phyloP scores from a whole-genome alignment of 495 filamentous ascomycete genomes.

The Amphirosellinia nigrospora region DNA sequence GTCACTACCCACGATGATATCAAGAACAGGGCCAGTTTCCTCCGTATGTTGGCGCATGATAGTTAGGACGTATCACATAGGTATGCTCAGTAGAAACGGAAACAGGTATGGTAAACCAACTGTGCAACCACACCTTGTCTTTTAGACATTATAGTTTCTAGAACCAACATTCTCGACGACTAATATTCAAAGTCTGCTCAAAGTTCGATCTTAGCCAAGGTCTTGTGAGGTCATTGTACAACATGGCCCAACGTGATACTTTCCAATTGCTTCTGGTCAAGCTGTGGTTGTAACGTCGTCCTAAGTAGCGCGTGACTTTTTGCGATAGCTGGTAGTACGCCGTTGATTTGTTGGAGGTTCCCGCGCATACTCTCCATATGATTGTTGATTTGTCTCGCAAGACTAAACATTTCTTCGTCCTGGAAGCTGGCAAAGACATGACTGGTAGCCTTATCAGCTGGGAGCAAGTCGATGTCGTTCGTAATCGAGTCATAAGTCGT shows the following conservation, averaged over 20 bases:
- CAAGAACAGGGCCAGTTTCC: too few species aligned
- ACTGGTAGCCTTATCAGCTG: slow-evolving; percentile 24
- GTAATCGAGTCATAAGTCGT: slow-evolving; percentile 18
- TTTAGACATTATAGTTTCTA: neutral
- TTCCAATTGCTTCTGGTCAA: slow-evolving; percentile 53
- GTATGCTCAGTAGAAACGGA: slow-evolving; percentile 4
- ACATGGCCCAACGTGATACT: slow-evolving; percentile 45
- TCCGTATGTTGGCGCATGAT: neutral
- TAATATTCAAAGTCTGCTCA: neutral
- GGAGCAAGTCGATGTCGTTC: slow-evolving; percentile 29
- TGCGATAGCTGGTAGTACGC: slow-evolving; percentile 48
- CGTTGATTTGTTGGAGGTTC: slow-evolving; percentile 60
- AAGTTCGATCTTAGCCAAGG: neutral
- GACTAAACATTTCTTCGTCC: slow-evolving; percentile 41
- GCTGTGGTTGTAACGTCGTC: slow-evolving; percentile 48
- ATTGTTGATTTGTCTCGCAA: slow-evolving; percentile 50
- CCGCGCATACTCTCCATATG: slow-evolving; percentile 64
- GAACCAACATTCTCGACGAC: neutral
- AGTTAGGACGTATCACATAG: neutral
- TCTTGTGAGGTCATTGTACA: slow-evolving; percentile 11
- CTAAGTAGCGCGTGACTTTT: slow-evolving; percentile 51
- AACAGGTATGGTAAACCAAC: neutral
- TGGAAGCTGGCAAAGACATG: slow-evolving; percentile 43
- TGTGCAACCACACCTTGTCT: slow-evolving; percentile 13
- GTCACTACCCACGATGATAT: slow-evolving; percentile 1